Base-by-base conservation (phyloP, 345 rosid species). In the Camelina laxa region DNA sequence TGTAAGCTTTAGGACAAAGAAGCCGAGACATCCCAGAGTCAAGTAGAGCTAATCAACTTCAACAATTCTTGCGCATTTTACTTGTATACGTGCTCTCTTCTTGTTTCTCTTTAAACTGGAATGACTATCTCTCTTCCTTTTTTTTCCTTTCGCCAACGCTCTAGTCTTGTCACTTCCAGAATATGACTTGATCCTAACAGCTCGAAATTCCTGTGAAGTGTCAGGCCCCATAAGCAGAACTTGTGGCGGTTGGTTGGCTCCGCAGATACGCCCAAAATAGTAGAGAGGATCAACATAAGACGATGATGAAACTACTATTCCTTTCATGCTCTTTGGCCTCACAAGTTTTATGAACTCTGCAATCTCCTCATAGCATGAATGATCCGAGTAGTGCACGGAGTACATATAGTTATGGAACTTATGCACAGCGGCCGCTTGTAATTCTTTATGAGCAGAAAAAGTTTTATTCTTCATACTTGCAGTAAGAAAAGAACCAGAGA, bases 371-470 rank as follows among this genome's bases (percentile, higher is more conserved):
- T 76, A 87, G 86, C 95, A 86, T 3, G 90, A 87, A 78, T 92
- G 97, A 62, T 85, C 91, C 7, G 93, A 92, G 84, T 90, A 90
- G 6, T 82, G 84, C 56, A 87, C 88, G 3, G 88, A 77, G 82
- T 82, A 90, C 62, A 89, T 80, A 65, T 79, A 75, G 16, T 82
- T 69, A 65, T 85, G 90, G 66, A 72, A 73, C 78, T 65, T 79
- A 69, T 82, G 82, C 11, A 73, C 89, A 1, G 79, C 89, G 1
- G 75, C 74, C 20, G 51, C 64, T 19, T 60, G 45, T 38, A 58
- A 55, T 66, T 61, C 74, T 35, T 48, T 17, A 20, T 47, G 20
- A 14, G 48, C 48, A 44, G 67, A 61, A 21, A 53, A 65, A 60
- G 71, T 21, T 64, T 60, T 48, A 38, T 14, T 44, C 57, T 76